These are phyloP conservation scores for Gonium pectorale DNA, from an alignment of 139 green algal species.

Conservation along the genomic window DNA sequence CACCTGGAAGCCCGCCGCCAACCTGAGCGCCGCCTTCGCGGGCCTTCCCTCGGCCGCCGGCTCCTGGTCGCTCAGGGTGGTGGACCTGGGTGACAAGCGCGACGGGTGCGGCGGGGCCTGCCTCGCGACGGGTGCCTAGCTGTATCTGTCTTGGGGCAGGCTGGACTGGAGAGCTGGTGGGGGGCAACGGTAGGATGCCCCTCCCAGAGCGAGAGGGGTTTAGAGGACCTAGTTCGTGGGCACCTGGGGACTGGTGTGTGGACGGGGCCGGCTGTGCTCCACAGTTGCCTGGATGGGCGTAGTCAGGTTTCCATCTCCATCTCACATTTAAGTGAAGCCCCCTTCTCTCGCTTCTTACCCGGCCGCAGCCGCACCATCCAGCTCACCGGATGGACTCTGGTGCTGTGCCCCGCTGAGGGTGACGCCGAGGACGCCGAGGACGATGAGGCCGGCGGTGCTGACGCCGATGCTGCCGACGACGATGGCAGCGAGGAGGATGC, in stretches of 20 bases:
- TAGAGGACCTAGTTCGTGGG: too few relatives aligned
- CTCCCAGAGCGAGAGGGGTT: too few relatives aligned
- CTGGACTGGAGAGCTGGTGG: too few relatives aligned
- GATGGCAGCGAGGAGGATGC: not conserved
- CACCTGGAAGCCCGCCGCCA: not conserved
- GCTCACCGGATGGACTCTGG: conserved; percentile 10
- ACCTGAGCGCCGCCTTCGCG: not conserved
- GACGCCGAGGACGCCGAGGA: not conserved
- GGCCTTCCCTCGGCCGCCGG: not conserved
- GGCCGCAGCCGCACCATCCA: conserved; percentile 19
- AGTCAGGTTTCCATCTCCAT: too few relatives aligned
- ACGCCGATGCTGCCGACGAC: not conserved
- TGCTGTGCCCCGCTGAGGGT: not conserved
- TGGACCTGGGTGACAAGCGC: not conserved
- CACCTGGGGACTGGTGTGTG: too few relatives aligned
- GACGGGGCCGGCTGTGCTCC: too few relatives aligned
- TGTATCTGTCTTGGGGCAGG: too few relatives aligned
- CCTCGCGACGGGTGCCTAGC: too few relatives aligned
- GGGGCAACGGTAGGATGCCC: too few relatives aligned
- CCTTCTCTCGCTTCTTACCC: too few relatives aligned
- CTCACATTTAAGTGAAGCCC: too few relatives aligned
- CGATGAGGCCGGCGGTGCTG: not conserved
- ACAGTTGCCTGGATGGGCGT: too few relatives aligned
- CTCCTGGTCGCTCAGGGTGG: conserved; percentile 8
- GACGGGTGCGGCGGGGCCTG: not conserved